Conservation (phyloP, 192 early-diverging fungal genomes). For the Coemansia sp. region DNA sequence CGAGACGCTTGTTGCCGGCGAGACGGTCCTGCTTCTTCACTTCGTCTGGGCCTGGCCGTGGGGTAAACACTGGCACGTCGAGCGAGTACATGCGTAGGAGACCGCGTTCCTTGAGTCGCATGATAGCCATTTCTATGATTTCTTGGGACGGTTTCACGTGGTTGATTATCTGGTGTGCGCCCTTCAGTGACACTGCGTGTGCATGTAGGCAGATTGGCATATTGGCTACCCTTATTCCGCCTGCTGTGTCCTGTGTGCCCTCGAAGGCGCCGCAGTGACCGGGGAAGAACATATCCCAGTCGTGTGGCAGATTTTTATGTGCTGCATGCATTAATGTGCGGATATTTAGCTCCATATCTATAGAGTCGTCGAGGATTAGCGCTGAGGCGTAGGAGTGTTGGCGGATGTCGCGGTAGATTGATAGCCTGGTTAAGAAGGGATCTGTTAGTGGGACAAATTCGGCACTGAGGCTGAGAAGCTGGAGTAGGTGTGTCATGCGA, state of each 20-base stretch:
- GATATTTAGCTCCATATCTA: slow-evolving; percentile 47
- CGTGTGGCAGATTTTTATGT: slow-evolving; percentile 20
- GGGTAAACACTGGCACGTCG: slow-evolving; percentile 26
- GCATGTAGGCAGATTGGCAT: slow-evolving; percentile 47
- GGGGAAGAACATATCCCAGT: slow-evolving; percentile 49
- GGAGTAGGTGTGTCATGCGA: slow-evolving; percentile 26
- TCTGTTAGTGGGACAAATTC: slow-evolving; percentile 4
- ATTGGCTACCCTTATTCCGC: slow-evolving; percentile 17
- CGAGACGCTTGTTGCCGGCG: slow-evolving; percentile 23
- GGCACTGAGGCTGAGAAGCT: slow-evolving; percentile 26
- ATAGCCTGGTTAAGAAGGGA: slow-evolving; percentile 9
- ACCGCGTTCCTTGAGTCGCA: slow-evolving; percentile 34
- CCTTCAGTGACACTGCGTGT: slow-evolving; percentile 32
- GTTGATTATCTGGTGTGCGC: slow-evolving; percentile 11
- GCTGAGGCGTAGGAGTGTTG: slow-evolving; percentile 20
- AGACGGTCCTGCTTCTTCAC: neutral
- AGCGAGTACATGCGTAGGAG: slow-evolving; percentile 41
- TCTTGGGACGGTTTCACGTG: slow-evolving; percentile 25
- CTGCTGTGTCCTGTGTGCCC: slow-evolving; percentile 13
- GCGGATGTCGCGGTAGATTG: slow-evolving; percentile 30
- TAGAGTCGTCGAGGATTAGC: slow-evolving; percentile 38
- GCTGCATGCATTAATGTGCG: slow-evolving; percentile 21
- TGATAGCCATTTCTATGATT: slow-evolving; percentile 35
- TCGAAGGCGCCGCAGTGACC: slow-evolving; percentile 45
- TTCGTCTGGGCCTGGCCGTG: slow-evolving; percentile 3